phyloP scores from a whole-genome alignment of 495 filamentous ascomycete genomes.

The Penicillium soppii region DNA sequence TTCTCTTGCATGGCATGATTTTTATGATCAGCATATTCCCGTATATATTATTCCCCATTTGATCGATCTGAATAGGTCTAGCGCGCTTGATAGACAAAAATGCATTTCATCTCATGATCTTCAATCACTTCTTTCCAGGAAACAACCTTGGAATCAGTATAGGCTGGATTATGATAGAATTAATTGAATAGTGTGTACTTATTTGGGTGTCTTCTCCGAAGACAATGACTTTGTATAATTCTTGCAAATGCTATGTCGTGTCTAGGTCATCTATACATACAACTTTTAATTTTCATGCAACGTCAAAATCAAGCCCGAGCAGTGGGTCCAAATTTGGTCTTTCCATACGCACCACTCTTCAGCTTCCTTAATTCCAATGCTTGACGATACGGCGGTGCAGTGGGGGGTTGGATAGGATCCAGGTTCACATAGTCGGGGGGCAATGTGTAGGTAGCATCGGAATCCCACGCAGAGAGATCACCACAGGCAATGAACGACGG shows the following conservation, averaged over 20 bases:
- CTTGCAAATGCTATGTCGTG: slow-evolving; percentile 10
- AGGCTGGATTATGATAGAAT: not conserved
- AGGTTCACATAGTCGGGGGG: slow-evolving; percentile 75
- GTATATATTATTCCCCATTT: slow-evolving; percentile 28
- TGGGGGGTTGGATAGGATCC: slow-evolving; percentile 94
- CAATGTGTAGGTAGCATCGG: slow-evolving; percentile 88
- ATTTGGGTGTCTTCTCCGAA: slow-evolving; percentile 9
- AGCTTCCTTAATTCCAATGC: slow-evolving; percentile 82
- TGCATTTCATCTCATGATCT: slow-evolving; percentile 10
- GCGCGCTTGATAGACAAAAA: slow-evolving; percentile 18
- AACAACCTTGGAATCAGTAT: too few relatives aligned
- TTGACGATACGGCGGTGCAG: slow-evolving; percentile 88
- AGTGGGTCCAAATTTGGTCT: slow-evolving; percentile 54
- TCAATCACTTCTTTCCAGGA: not conserved
- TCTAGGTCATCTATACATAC: slow-evolving; percentile 15
- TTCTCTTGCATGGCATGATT: slow-evolving; percentile 12
- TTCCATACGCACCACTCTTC: slow-evolving; percentile 78
- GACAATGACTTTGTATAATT: not conserved
- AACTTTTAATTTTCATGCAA: slow-evolving; percentile 3
- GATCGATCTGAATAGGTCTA: slow-evolving; percentile 10
- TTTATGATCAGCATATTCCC: slow-evolving; percentile 21
- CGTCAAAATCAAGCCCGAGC: slow-evolving; percentile 25
- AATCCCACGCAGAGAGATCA: slow-evolving; percentile 90
- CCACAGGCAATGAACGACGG: slow-evolving; percentile 94
- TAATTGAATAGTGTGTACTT: not conserved